Evolutionary conservation across 2,329 filamentous ascomycete genomes (phyloP).

Genomic region (Epichloe elymi): DNA sequence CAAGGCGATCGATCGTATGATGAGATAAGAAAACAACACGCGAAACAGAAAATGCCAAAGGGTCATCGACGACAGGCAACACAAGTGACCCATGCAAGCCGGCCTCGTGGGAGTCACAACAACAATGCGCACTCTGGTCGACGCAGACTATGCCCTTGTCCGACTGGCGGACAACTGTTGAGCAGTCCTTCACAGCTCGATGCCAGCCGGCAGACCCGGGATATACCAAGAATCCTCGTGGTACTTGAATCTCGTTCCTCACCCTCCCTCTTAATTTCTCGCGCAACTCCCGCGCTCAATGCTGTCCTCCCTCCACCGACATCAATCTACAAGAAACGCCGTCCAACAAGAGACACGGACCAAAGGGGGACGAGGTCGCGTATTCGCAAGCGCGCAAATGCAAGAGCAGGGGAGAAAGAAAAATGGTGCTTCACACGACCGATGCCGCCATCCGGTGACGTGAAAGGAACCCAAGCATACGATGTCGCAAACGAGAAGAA

Average conservation of each 20-base stretch:
- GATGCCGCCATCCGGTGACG: slow-evolving; percentile 1
- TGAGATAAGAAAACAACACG: neutral
- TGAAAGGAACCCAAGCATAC: neutral
- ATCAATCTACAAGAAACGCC: neutral
- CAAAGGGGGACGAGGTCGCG: neutral
- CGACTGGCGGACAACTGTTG: slow-evolving; percentile 1
- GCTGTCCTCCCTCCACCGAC: neutral
- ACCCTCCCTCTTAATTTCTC: neutral
- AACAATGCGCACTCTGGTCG: neutral
- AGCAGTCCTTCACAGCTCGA: slow-evolving; percentile 2
- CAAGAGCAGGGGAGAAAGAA: neutral
- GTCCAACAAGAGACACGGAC: neutral
- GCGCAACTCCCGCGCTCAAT: neutral
- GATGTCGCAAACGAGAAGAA: neutral
- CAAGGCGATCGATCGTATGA: neutral
- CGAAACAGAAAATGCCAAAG: neutral
- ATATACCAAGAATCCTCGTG: neutral
- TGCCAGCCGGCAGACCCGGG: neutral
- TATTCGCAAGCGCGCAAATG: neutral
- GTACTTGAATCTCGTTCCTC: neutral
- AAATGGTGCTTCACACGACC: slow-evolving; percentile 2
- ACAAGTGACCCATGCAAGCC: neutral
- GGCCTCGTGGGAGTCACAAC: neutral
- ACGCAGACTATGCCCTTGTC: neutral
- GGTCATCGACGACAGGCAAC: neutral